These are phyloP conservation scores for Babesia bigemina DNA, from an alignment of 169 alveolate genomes.

Conservation along the genomic window DNA sequence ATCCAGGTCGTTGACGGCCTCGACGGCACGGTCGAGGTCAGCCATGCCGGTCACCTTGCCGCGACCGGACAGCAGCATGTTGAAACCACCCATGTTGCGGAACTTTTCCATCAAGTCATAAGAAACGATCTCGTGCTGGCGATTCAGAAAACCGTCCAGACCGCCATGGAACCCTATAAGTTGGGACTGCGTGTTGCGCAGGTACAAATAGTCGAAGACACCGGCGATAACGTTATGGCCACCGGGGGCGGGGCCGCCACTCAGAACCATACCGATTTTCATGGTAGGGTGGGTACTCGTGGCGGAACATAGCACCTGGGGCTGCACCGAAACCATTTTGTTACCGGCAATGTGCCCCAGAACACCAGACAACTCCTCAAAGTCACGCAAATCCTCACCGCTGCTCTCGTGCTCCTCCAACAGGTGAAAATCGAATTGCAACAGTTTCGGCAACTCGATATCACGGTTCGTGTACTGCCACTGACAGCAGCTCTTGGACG, in stretches of 20 bases:
- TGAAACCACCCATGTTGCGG: constrained; percentile 97
- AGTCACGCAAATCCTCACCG: constrained; percentile 55
- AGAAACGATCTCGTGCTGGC: constrained; percentile 89
- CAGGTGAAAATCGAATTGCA: constrained; percentile 49
- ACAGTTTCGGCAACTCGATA: constrained; percentile 42
- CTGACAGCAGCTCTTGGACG: constrained; percentile 61
- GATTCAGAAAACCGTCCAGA: constrained; percentile 91
- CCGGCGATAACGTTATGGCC: constrained; percentile 99
- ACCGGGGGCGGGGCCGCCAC: constrained; percentile 99
- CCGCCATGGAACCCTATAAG: constrained; percentile 94
- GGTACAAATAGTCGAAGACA: constrained; percentile 89
- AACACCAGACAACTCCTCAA: constrained; percentile 34
- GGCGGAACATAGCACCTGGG: constrained; percentile 27
- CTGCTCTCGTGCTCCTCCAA: constrained; percentile 60
- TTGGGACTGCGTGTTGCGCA: constrained; percentile 87
- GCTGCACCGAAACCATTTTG: constrained; percentile 56
- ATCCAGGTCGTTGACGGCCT: constrained; percentile 85
- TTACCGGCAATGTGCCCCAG: constrained; percentile 42
- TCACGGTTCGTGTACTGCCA: constrained; percentile 25
- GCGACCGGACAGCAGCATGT: constrained; percentile 97
- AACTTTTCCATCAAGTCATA: constrained; percentile 91
- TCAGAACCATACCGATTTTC: constrained; percentile 93
- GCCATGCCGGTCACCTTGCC: constrained; percentile 93
- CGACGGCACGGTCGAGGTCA: constrained; percentile 86
- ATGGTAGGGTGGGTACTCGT: constrained; percentile 18